Evolutionary conservation across 208 protist species (phyloP).

Genomic region (Trypanosoma conorhini): DNA sequence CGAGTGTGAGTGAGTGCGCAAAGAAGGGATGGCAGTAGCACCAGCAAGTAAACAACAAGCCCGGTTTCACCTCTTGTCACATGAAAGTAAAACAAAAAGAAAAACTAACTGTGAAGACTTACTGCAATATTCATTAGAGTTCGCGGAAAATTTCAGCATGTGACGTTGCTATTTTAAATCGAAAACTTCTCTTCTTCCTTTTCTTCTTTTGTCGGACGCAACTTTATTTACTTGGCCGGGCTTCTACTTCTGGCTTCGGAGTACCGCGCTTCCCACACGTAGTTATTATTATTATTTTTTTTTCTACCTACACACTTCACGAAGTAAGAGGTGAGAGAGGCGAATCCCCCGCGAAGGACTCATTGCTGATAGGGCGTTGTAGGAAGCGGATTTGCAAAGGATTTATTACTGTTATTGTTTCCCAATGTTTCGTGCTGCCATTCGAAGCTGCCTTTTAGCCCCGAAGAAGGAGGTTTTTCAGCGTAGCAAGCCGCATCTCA

Average conservation of each 20-base stretch:
- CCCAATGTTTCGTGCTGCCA: constrained; percentile 43
- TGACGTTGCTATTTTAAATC: neutral
- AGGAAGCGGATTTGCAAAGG: neutral
- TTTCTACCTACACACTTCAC: neutral
- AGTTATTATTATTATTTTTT: neutral
- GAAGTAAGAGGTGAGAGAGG: neutral
- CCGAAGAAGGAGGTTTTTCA: constrained; percentile 91
- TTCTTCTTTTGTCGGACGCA: neutral
- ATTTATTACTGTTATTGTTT: neutral
- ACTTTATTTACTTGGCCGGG: neutral
- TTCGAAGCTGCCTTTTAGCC: constrained; percentile 46
- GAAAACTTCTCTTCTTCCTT: neutral
- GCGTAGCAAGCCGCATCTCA: constrained; percentile 97
- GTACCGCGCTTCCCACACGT: neutral
- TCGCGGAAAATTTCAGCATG: neutral
- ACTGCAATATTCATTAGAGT: too few species aligned
- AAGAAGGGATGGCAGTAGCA: neutral
- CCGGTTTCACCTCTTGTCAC: neutral
- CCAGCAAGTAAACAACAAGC: neutral
- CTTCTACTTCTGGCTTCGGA: neutral
- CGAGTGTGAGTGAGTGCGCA: neutral
- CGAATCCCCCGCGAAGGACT: neutral
- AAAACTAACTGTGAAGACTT: too few species aligned
- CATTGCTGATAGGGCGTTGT: neutral
- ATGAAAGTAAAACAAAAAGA: constrained; percentile 4